These are phyloP conservation scores for Lichtheimia hyalospora DNA, from an alignment of 371 early-diverging fungal genomes.

Conservation along the genomic window DNA sequence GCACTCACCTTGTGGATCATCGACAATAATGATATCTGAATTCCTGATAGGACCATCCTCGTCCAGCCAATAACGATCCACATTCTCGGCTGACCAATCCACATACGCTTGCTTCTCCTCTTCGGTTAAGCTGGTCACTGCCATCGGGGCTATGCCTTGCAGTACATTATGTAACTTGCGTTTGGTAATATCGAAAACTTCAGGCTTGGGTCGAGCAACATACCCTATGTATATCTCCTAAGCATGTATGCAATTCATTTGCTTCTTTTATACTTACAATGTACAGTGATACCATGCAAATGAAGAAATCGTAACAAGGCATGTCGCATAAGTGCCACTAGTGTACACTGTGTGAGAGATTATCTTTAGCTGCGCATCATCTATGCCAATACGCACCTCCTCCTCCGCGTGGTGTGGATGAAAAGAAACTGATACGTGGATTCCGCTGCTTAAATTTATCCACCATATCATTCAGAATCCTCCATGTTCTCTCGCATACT, in stretches of 20 bases:
- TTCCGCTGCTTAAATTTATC: slow-evolving; percentile 49
- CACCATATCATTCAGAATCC: slow-evolving; percentile 51
- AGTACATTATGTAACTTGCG: slow-evolving; percentile 87
- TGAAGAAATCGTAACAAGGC: slow-evolving; percentile 71
- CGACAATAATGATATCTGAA: slow-evolving; percentile 82
- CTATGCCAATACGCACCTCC: slow-evolving; percentile 50
- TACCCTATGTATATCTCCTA: slow-evolving; percentile 40
- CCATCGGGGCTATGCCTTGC: slow-evolving; percentile 75
- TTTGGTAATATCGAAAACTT: slow-evolving; percentile 82
- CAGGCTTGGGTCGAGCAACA: slow-evolving; percentile 77
- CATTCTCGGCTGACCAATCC: slow-evolving; percentile 78
- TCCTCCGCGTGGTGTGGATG: slow-evolving; percentile 87
- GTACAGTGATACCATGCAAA: slow-evolving; percentile 65
- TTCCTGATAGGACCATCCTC: slow-evolving; percentile 64
- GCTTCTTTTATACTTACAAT: slow-evolving; percentile 44
- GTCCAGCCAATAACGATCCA: slow-evolving; percentile 71
- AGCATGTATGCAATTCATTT: not conserved
- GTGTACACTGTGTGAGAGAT: not conserved
- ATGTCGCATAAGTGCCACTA: slow-evolving; percentile 90
- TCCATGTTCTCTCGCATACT: slow-evolving; percentile 61
- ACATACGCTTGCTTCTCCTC: slow-evolving; percentile 69
- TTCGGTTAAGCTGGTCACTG: slow-evolving; percentile 50
- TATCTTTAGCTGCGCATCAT: not conserved
- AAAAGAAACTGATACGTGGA: slow-evolving; percentile 71
- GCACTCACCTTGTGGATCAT: slow-evolving; percentile 72